phyloP scores from a whole-genome alignment of 2,329 filamentous ascomycete species.

The Fusarium fracticaudum region DNA sequence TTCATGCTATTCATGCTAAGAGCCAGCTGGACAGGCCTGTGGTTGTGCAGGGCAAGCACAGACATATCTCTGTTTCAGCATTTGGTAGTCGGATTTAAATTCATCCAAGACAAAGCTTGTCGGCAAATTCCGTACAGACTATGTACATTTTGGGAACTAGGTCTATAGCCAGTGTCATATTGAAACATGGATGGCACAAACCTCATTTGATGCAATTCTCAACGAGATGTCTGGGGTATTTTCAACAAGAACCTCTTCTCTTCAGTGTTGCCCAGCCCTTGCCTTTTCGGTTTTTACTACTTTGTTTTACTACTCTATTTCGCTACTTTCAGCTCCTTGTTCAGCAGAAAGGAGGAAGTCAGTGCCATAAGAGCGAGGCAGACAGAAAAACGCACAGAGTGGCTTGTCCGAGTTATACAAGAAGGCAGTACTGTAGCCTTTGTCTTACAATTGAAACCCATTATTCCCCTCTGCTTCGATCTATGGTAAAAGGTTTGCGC shows the following conservation, averaged over 20 bases:
- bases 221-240: not conserved
- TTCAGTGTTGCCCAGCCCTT: no score
- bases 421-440: no score
- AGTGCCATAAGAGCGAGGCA: no score
- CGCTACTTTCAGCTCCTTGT: no score
- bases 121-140: not conserved
- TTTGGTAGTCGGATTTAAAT: not conserved
- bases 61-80: not conserved
- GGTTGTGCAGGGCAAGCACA: not conserved
- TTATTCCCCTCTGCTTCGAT: not conserved
- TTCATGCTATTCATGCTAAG: rapidly evolving
- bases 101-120: not conserved
- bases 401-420: rapidly evolving
- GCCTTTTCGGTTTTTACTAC: rapidly evolving
- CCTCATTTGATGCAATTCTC: not conserved
- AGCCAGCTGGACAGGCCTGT: not conserved
- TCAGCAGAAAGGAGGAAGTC: no score
- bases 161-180: no score
- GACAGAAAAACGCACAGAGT: not conserved
- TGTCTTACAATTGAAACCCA: no score
- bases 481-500: no score
- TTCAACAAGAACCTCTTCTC: not conserved
- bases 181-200: not conserved
- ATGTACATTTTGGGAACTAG: not conserved
- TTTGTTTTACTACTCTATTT: no score